These are phyloP conservation scores for Mycena latifolia DNA, from an alignment of 768 basidiomycete genomes.

Conservation along the genomic window DNA sequence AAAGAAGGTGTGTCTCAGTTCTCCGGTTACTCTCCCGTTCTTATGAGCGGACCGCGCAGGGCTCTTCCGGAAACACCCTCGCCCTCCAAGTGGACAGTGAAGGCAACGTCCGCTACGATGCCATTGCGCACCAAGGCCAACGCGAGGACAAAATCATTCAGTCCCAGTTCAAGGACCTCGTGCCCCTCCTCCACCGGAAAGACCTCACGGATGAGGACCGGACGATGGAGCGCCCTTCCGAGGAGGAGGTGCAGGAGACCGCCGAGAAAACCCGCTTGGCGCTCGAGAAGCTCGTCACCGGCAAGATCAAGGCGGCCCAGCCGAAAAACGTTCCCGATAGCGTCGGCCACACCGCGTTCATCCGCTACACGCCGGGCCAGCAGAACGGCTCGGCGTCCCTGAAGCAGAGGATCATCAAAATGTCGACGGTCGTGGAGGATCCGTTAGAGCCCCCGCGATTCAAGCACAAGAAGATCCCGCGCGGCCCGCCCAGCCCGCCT, in stretches of 20 bases:
- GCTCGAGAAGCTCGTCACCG: constrained; percentile 92
- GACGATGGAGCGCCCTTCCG: constrained; percentile 91
- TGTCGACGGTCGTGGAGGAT: constrained; percentile 98
- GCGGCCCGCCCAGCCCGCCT: constrained; percentile 96
- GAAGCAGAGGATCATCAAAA: constrained; percentile 98
- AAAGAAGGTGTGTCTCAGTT: constrained; percentile 79
- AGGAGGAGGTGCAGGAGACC: constrained; percentile 92
- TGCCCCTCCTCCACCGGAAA: constrained; percentile 90
- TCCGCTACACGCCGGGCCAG: constrained; percentile 97
- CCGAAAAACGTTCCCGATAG: constrained; percentile 93
- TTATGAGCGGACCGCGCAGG: constrained; percentile 57
- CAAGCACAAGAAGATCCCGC: constrained; percentile 99
- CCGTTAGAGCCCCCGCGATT: constrained; percentile 97
- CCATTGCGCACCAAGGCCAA: constrained; percentile 96
- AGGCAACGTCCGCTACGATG: constrained; percentile 97
- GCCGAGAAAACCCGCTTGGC: constrained; percentile 92
- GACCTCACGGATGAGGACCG: constrained; percentile 84
- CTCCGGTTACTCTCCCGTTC: background rate
- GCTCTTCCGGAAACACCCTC: constrained; percentile 92
- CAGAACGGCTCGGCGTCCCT: constrained; percentile 76
- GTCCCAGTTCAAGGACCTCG: constrained; percentile 97
- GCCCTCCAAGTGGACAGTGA: constrained; percentile 97
- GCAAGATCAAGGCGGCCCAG: constrained; percentile 98
- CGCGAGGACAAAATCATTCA: constrained; percentile 88
- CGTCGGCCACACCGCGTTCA: constrained; percentile 88